Base-by-base conservation (phyloP, 106 monocot genomes). In the Xerophyta viscosa region DNA sequence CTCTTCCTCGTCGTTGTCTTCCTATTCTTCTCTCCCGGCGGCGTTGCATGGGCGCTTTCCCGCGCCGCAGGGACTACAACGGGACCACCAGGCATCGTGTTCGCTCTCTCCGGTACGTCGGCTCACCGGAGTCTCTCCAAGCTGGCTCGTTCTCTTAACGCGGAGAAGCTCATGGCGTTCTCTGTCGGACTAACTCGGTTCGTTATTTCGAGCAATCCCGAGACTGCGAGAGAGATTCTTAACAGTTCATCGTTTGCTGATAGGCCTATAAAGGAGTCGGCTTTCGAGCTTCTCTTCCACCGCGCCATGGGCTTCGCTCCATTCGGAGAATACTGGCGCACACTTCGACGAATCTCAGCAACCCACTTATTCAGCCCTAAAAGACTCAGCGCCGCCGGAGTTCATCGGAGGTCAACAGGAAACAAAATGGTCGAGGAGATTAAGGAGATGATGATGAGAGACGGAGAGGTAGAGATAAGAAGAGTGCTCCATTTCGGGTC, bases 131-230 rank as follows among this genome's bases (percentile, higher is more conserved):
- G 17, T 0, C 63, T 75, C 0, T 61, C 63, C 20, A 24, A 23
- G 15, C 51, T 58, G 0, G 49, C 74, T 0, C 14, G 17, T 5
- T 26, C 57, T 8, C 26, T 52, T 10, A 14, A 29, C 13, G 58
- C 74, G 28, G 4, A 24, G n/a, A 24, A 28, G 6, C 41, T 75
- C 19, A 75, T 75, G 74, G 68, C 74, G 27, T 75, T 75, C 68
- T 75, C 74, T 14, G 57, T 63, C 3, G 74, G 74, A 0, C 7
- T 63, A n/a, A 75, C 68, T 48, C 68, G 74, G n/a, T 75, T 75
- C 45, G 26, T 75, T 27, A 37, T 75, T 1, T 56, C 74, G 2
- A 63, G 63, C 63, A 62, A 68, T 29, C 74, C 74, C 17, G 74
- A 68, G 5, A 75, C 74, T 0, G 74, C 74, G 1, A 62, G 46